These are phyloP conservation scores for Thielaviopsis euricoi DNA, from an alignment of 2,329 filamentous ascomycete species.

Conservation along the genomic window DNA sequence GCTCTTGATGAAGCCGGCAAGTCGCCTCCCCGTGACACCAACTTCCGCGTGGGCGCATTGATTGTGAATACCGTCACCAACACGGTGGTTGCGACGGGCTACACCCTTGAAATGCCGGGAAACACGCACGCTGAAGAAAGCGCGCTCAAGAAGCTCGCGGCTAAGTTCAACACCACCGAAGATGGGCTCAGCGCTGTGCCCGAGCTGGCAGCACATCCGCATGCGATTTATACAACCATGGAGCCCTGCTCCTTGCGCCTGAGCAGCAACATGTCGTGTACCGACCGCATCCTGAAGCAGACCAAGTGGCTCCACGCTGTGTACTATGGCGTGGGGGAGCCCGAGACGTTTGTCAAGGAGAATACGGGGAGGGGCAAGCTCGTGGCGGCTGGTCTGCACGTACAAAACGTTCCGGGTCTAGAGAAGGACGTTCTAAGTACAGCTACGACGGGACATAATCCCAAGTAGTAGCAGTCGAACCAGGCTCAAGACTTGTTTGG, in stretches of 20 bases:
- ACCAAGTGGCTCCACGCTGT: slow-evolving; percentile 20
- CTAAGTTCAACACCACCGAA: slow-evolving; percentile 27
- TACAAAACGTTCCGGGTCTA: not conserved
- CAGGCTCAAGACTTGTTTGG: not conserved
- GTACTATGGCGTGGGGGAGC: not conserved
- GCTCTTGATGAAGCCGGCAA: slow-evolving; percentile 11
- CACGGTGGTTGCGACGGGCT: not conserved
- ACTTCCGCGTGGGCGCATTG: slow-evolving; percentile 91
- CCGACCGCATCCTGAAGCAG: slow-evolving; percentile 57
- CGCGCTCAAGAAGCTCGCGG: slow-evolving; percentile 60
- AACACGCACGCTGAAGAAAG: slow-evolving; percentile 84
- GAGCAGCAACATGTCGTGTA: slow-evolving; percentile 61
- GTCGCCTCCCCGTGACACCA: slow-evolving; percentile 68
- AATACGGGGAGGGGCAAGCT: not conserved
- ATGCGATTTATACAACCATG: slow-evolving; percentile 64
- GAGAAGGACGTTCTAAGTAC: not conserved
- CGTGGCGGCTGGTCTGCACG: not conserved
- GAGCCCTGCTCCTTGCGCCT: slow-evolving; percentile 64
- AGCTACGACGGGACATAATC: not conserved
- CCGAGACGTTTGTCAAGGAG: not conserved
- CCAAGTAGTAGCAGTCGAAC: not conserved
- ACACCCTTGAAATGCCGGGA: not conserved
- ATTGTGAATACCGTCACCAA: slow-evolving; percentile 38
- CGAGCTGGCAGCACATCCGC: slow-evolving; percentile 22
- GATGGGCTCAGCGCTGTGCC: slow-evolving; percentile 19